Evolutionary conservation across 495 filamentous ascomycete genomes (phyloP), one percentile per base, ranked within the genome.

Genomic region (Rostrohypoxylon terebratum): DNA sequence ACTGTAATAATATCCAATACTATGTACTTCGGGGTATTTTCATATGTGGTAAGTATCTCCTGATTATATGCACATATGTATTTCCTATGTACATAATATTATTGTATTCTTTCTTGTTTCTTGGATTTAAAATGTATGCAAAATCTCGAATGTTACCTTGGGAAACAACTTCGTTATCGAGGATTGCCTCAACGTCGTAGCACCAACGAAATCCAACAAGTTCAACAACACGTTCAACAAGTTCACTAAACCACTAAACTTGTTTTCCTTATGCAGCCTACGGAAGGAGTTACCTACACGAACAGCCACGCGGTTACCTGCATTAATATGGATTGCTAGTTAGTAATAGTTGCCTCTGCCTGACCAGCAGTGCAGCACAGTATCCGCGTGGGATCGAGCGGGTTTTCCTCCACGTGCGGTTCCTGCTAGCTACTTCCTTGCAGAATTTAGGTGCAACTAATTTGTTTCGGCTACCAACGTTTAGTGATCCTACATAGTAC

Each of bases 391-490:
- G 55, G 61, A 48, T 51, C 40, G 61, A 34, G 50, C 63, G 57
- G 62, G 25, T 58, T 61, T 50, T 47, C 59, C 45, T 69, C 65
- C 70, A 69, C 65, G 70, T 73, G 65, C 60, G 9, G 18, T 20
- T 48, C 28, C 50, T 16, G 53, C 69, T 68, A 68, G n/a, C 48
- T 28, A 61, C 65, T 69, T 55, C 38, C 64, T 59, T 68, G 64
- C 60, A 68, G 69, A 21, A 53, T 45, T 1, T 1, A 6, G 16
- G 14, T 42, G 60, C 68, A 59, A 16, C 21, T 50, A 69, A 16
- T 50, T 31, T 53, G 69, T 73, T 60, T 73, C 70, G 65, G 70
- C 60, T 61, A 55, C 47, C 53, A 40, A 36, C 70, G 54, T 67
- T 10, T n/a, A 53, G 21, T 42, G 42, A 45, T 18, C 18, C 5